These are phyloP conservation scores for Pichia nakasei DNA, from an alignment of 805 yeast species.

Conservation along the genomic window DNA sequence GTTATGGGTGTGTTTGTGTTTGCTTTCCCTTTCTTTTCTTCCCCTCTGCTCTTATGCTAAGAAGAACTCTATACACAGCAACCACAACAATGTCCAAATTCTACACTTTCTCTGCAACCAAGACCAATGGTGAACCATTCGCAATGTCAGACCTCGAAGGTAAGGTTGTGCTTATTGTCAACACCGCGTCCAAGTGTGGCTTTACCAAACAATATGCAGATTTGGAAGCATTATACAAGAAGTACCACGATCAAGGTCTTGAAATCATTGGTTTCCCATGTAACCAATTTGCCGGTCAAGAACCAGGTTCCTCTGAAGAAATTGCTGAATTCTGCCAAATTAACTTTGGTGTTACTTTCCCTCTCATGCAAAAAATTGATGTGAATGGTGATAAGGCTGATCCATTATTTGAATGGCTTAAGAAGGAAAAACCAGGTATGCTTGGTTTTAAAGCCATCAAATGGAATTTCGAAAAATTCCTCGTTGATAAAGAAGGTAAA, in stretches of 20 bases:
- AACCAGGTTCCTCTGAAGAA: slow-evolving; percentile 61
- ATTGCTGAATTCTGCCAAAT: slow-evolving; percentile 63
- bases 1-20: no score
- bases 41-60: background rate
- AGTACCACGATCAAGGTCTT: slow-evolving; percentile 55
- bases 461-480: slow-evolving; percentile 57
- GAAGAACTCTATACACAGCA: background rate
- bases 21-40: no score
- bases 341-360: slow-evolving; percentile 89
- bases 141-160: slow-evolving; percentile 59
- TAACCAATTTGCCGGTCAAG: slow-evolving; percentile 79
- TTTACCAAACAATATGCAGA: slow-evolving; percentile 72
- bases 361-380: slow-evolving; percentile 74
- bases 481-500: slow-evolving; percentile 44
- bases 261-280: slow-evolving; percentile 81
- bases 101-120: slow-evolving; percentile 60
- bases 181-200: slow-evolving; percentile 82
- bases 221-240: slow-evolving; percentile 57
- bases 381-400: slow-evolving; percentile 82
- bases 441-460: slow-evolving; percentile 62
- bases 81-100: slow-evolving; percentile 38
- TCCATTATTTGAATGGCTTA: slow-evolving; percentile 73
- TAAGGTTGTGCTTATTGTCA: slow-evolving; percentile 74
- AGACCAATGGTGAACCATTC: slow-evolving; percentile 49
- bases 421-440: slow-evolving; percentile 46